Conservation (phyloP, 768 basidiomycete species). For the Amanita pseudoporphyria region DNA sequence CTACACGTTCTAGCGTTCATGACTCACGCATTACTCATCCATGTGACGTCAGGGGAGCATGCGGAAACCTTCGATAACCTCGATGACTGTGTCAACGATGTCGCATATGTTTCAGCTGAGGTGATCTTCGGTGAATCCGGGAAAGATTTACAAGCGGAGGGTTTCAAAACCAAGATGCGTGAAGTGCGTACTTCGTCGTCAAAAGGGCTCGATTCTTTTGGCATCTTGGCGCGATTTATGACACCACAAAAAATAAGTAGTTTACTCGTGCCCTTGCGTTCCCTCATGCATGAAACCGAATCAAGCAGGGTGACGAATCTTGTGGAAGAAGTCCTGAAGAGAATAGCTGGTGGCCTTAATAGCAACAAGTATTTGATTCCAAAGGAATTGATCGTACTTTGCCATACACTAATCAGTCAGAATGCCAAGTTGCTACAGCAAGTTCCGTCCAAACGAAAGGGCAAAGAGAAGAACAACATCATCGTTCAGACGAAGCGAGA, state of each 20-base stretch:
- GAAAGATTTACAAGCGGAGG: constrained; percentile 79
- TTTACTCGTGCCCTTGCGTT: constrained; percentile 68
- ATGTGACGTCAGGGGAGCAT: constrained; percentile 60
- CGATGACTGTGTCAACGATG: constrained; percentile 69
- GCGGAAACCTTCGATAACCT: constrained; percentile 47
- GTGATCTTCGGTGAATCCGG: constrained; percentile 94
- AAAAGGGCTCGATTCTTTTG: constrained; percentile 82
- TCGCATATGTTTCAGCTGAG: constrained; percentile 74
- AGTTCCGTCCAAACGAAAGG: constrained; percentile 27
- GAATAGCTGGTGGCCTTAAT: constrained; percentile 79
- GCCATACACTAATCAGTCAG: constrained; percentile 84
- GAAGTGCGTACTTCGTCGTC: constrained; percentile 81
- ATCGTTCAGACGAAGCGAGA: constrained; percentile 77
- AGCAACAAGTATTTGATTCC: constrained; percentile 66
- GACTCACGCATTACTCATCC: constrained; percentile 72
- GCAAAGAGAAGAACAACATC: constrained; percentile 39
- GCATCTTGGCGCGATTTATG: constrained; percentile 67
- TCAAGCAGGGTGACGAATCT: constrained; percentile 70
- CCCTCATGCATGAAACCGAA: constrained; percentile 81
- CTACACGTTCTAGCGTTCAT: constrained; percentile 86
- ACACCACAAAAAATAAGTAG: constrained; percentile 69
- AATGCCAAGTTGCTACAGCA: constrained; percentile 82
- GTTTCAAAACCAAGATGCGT: constrained; percentile 90
- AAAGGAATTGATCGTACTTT: constrained; percentile 66
- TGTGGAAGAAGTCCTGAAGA: constrained; percentile 81